Conservation (phyloP, 2,329 filamentous ascomycete species). For the Colletotrichum navitas region DNA sequence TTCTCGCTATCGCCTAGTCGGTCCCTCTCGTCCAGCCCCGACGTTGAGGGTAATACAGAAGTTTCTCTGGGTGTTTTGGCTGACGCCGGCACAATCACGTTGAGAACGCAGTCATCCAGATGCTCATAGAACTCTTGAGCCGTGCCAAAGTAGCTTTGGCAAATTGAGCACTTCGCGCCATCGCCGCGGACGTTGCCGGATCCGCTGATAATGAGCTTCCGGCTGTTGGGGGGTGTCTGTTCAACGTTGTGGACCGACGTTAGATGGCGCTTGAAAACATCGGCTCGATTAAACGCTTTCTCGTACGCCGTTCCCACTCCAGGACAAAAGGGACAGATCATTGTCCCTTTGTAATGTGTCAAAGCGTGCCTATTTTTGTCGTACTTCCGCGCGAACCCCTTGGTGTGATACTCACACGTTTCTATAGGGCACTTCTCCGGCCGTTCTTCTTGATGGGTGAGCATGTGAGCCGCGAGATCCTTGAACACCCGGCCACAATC, state of each 20-base stretch:
- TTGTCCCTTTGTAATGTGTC: constrained; percentile 97
- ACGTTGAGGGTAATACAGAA: constrained; percentile 22
- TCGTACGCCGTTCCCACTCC: constrained; percentile 88
- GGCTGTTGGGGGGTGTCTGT: constrained; percentile 90
- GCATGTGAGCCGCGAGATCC: constrained; percentile 87
- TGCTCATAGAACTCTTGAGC: constrained; percentile 99
- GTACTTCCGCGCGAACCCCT: constrained; percentile 96
- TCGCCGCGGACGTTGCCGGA: constrained; percentile 51
- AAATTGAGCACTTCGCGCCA: constrained; percentile 92
- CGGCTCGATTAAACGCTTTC: constrained; percentile 95
- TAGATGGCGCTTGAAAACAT: constrained; percentile 96
- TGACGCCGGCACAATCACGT: constrained; percentile 65
- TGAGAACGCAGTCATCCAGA: constrained; percentile 76
- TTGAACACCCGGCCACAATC: constrained; percentile 72
- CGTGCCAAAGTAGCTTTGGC: constrained; percentile 80
- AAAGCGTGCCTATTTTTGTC: constrained; percentile 97
- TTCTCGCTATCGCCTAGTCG: constrained; percentile 19
- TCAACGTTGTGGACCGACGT: constrained; percentile 95
- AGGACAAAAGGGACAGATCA: constrained; percentile 97
- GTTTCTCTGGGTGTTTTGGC: constrained; percentile 36
- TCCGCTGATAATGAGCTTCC: constrained; percentile 72
- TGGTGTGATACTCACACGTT: constrained; percentile 92
- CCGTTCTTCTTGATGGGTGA: constrained; percentile 93
- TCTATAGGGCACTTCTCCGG: constrained; percentile 97
- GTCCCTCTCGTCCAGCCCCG: constrained; percentile 32